Conservation (phyloP, 1,284 basidiomycete genomes). For the Peniophora sp. region DNA sequence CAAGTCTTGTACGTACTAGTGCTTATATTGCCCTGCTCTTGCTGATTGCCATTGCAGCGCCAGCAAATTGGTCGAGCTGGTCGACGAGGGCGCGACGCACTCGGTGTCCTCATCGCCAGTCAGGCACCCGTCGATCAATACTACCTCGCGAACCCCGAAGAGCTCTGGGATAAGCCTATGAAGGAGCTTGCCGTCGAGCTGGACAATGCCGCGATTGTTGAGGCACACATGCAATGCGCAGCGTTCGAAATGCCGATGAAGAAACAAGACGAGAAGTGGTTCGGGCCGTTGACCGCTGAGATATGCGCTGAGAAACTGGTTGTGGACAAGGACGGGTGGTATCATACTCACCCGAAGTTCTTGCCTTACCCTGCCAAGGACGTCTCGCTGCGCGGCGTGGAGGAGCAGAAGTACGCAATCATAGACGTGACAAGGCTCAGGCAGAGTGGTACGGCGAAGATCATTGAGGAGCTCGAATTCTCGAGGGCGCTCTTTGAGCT, state of each 20-base stretch:
- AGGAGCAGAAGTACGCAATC: constrained; percentile 75
- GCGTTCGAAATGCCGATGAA: constrained; percentile 81
- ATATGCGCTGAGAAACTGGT: constrained; percentile 48
- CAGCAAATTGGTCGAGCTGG: constrained; percentile 91
- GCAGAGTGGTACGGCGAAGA: constrained; percentile 31
- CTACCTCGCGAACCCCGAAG: constrained; percentile 66
- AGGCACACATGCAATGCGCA: constrained; percentile 86
- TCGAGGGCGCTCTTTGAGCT: constrained; percentile 83
- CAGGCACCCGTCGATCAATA: constrained; percentile 71
- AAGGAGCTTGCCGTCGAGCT: constrained; percentile 69
- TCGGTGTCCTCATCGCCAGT: constrained; percentile 76
- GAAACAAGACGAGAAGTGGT: constrained; percentile 62
- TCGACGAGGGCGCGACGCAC: constrained; percentile 72
- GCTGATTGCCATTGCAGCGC: constrained; percentile 32
- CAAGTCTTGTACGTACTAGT: constrained; percentile 54
- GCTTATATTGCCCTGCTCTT: constrained; percentile 2
- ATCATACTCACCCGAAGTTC: constrained; percentile 72
- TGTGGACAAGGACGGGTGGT: constrained; percentile 72
- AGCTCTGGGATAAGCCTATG: constrained; percentile 57
- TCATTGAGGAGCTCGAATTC: constrained; percentile 83
- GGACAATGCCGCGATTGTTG: constrained; percentile 70
- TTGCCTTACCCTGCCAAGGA: constrained; percentile 70
- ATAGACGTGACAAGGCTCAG: constrained; percentile 53
- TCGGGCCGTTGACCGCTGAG: constrained; percentile 53
- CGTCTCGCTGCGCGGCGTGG: constrained; percentile 70